These are phyloP conservation scores for Hygrophorus russula DNA, from an alignment of 768 basidiomycete genomes.

Conservation along the genomic window DNA sequence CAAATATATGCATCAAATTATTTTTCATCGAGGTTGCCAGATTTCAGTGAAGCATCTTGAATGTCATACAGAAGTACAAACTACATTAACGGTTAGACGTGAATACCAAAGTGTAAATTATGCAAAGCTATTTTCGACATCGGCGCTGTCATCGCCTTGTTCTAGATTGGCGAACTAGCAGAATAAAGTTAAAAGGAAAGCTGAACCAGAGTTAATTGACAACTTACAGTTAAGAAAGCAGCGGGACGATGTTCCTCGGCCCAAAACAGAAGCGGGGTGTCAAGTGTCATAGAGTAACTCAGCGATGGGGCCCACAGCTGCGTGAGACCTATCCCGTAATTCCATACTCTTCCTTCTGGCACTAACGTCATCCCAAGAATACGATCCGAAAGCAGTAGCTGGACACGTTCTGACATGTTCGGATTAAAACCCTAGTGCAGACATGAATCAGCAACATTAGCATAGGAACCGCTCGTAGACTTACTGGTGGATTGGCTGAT, in stretches of 20 bases:
- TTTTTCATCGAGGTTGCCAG: too few species aligned
- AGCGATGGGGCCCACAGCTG: constrained; percentile 82
- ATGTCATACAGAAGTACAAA: too few species aligned
- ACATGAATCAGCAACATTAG: constrained; percentile 5
- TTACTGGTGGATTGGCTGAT: constrained; percentile 65
- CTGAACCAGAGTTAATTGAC: not conserved
- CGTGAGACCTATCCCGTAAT: constrained; percentile 89
- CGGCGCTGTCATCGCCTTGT: constrained; percentile 84
- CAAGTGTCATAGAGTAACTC: constrained; percentile 74
- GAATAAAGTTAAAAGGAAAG: constrained; percentile 7
- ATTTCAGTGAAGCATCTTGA: too few species aligned
- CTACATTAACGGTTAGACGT: too few species aligned
- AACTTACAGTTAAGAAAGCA: constrained; percentile 80
- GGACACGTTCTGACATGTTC: constrained; percentile 96
- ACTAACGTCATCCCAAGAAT: constrained; percentile 94
- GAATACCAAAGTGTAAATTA: constrained; percentile 22
- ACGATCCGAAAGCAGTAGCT: constrained; percentile 87
- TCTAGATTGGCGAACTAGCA: constrained; percentile 82
- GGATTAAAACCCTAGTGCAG: constrained; percentile 75
- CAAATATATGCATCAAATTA: too few species aligned
- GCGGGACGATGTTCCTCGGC: constrained; percentile 90
- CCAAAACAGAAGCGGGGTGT: constrained; percentile 95
- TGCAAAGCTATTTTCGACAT: constrained; percentile 91
- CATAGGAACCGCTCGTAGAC: constrained; percentile 9
- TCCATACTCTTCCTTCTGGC: constrained; percentile 92